Conservation (phyloP, 2,329 filamentous ascomycete species). For the Aspergillus viridinutans region DNA sequence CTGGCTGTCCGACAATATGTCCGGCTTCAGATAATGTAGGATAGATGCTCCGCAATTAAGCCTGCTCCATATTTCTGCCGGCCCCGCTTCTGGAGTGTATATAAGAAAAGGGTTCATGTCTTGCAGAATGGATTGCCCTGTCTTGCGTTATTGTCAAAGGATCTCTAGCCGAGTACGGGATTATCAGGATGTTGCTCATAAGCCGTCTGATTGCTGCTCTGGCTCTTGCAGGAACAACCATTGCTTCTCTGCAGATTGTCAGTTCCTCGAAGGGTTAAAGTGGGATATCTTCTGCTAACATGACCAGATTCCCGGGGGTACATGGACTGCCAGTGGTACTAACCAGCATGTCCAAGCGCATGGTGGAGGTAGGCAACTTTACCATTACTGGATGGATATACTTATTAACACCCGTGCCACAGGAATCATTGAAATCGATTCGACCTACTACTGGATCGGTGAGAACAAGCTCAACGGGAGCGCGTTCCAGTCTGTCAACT, state of each 20-base stretch:
- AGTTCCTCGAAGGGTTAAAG: neutral
- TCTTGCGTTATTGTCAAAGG: neutral
- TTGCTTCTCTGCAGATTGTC: slow-evolving; percentile 9
- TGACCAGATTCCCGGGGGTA: slow-evolving; percentile 39
- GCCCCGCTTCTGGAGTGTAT: neutral
- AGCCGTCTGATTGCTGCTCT: neutral
- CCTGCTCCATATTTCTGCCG: neutral
- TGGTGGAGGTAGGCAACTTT: slow-evolving; percentile 48
- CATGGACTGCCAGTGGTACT: slow-evolving; percentile 44
- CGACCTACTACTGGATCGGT: slow-evolving; percentile 63
- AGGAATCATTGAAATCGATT: slow-evolving; percentile 51
- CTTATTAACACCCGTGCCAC: no score
- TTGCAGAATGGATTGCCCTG: neutral
- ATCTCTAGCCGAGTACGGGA: neutral
- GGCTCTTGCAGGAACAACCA: neutral
- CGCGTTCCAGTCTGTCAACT: slow-evolving; percentile 62
- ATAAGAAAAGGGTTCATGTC: neutral
- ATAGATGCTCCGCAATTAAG: neutral
- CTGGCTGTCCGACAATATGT: neutral
- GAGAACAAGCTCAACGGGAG: slow-evolving; percentile 65
- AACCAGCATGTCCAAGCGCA: slow-evolving; percentile 62
- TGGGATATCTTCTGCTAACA: neutral
- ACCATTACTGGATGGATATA: neutral
- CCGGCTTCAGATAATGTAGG: neutral
- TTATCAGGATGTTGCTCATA: neutral